Conservation (phyloP, 2,329 filamentous ascomycete species). For the Penicillium sp. region DNA sequence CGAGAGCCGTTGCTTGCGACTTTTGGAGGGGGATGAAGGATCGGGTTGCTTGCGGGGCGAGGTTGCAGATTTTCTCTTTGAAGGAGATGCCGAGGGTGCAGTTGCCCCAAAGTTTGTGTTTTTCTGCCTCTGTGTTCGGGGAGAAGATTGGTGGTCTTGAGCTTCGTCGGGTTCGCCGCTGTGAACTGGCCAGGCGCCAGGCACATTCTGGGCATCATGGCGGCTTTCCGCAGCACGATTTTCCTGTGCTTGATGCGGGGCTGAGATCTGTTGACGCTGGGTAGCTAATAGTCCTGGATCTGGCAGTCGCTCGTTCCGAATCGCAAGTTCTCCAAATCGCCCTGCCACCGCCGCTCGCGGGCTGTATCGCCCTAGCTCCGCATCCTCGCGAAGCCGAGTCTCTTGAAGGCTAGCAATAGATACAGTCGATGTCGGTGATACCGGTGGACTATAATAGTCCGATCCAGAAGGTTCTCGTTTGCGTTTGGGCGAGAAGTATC, state of each 20-base stretch:
- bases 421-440: constrained; percentile 34
- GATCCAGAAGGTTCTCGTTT: constrained; percentile 36
- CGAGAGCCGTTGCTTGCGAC: constrained; percentile 31
- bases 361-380: constrained; percentile 35
- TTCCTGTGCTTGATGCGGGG: constrained; percentile 12
- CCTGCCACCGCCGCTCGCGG: constrained; percentile 41
- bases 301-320: constrained; percentile 32
- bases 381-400: constrained; percentile 30
- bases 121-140: background rate
- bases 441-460: constrained; percentile 28
- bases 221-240: constrained; percentile 11
- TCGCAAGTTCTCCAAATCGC: constrained; percentile 41
- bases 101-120: constrained; percentile 4
- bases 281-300: constrained; percentile 16
- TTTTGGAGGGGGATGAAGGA: constrained; percentile 20
- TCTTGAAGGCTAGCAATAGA: constrained; percentile 35
- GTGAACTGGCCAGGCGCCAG: constrained; percentile 15
- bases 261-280: constrained; percentile 11
- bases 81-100: constrained; percentile 15
- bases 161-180: constrained; percentile 9
- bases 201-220: constrained; percentile 17
- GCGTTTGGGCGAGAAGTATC: constrained; percentile 34
- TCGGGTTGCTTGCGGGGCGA: constrained; percentile 27
- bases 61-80: constrained; percentile 18
- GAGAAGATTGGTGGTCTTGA: constrained; percentile 5